phyloP scores from a whole-genome alignment of 305 asterid genomes.

The Fraxinus angustifolia region DNA sequence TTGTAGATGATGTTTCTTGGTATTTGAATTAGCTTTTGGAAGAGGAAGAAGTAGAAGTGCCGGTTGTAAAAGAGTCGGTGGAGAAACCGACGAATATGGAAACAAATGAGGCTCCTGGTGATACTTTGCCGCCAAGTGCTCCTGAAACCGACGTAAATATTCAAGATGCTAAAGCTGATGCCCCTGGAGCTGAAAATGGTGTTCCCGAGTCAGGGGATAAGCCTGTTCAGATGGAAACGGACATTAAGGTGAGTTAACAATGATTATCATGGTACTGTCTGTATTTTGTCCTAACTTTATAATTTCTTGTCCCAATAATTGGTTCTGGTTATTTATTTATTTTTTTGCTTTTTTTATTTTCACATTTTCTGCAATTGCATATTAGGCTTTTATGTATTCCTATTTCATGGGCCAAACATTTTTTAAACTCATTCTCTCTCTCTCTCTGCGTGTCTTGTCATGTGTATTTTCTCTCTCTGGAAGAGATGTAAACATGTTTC shows the following conservation, averaged over 20 bases:
- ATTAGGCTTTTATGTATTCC: background rate
- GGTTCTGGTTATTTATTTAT: background rate
- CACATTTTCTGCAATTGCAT: background rate
- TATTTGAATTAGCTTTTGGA: slow-evolving; percentile 61
- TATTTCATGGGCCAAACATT: background rate
- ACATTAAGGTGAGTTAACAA: slow-evolving; percentile 49
- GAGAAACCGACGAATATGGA: slow-evolving; percentile 72
- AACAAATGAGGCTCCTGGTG: slow-evolving; percentile 51
- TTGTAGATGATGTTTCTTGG: background rate
- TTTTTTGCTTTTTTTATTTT: background rate
- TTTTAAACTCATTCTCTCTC: background rate
- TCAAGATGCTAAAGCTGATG: slow-evolving; percentile 61
- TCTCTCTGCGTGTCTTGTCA: background rate
- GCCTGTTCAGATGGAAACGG: slow-evolving; percentile 70
- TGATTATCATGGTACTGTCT: background rate
- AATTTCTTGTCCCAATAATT: background rate
- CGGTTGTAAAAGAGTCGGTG: slow-evolving; percentile 47
- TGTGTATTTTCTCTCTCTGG: background rate
- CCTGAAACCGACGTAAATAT: slow-evolving; percentile 59
- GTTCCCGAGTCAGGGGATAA: slow-evolving; percentile 62
- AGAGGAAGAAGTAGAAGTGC: slow-evolving; percentile 74
- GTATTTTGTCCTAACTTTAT: background rate
- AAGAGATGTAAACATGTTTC: background rate
- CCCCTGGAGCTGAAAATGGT: slow-evolving; percentile 61
- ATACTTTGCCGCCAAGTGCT: slow-evolving; percentile 37